Evolutionary conservation across 1,284 basidiomycete species (phyloP), one percentile per base, ranked within the genome.

Genomic region (Ceratobasidium theobromae): DNA sequence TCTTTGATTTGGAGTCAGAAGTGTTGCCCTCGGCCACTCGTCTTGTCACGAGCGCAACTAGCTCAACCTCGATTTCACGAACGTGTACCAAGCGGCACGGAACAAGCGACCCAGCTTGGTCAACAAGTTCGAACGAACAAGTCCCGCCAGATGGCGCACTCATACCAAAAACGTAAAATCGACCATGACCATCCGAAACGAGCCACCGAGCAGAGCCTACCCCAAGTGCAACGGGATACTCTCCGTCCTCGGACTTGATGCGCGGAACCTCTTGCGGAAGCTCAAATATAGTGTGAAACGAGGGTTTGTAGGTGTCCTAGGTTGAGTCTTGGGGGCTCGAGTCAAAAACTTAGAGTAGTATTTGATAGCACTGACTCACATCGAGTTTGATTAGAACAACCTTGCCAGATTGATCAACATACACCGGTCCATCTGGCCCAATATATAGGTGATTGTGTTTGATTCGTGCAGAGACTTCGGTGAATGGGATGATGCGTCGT

Each of bases 381-480:
- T 81, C 76, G 18, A 92, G 68, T 53, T 80, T 77, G n/a, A 91
- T 79, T 3, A 83, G 74, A 28, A 91, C 78, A 4, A 93, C 84
- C 53, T 79, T 81, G 70, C 84, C 83, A 8, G 85, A 80, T 32
- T 79, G 78, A 72, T 95, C 92, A 32, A 95, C 77, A 72, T 93
- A 96, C 14, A 88, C 75, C 1, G 70, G 69, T 58, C 81, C 79
- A 14, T 76, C 76, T 5, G 73, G 71, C 9, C 82, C 82, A 0
- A 86, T 76, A 9, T 80, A 76, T 1, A 96, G 81, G 73, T 95
- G 94, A 72, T 96, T 93, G 77, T 93, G 91, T 32, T 85, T 82
- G 51, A 95, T 93, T 45, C 94, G 81, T 69, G 86, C 88, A 73
- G 91, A 86, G 38, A 93, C 87, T 73, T 96, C 92, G 67, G 89